These are phyloP conservation scores for Saccharomycopsis babjevae DNA, from an alignment of 805 yeast genomes.

Conservation along the genomic window DNA sequence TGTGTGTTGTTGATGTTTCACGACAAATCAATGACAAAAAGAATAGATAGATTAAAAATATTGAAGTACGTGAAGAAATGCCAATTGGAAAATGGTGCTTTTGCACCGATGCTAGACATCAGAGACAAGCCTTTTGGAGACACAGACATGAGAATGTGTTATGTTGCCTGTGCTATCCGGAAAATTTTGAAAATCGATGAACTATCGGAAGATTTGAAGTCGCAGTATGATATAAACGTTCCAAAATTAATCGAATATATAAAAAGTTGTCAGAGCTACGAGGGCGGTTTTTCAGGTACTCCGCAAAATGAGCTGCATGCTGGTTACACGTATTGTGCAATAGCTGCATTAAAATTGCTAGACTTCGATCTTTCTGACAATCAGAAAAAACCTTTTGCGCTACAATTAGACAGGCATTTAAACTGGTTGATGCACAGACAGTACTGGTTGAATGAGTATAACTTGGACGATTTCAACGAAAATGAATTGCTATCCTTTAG, in stretches of 20 bases:
- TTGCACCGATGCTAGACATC: slow-evolving; percentile 34
- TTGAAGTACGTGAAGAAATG: slow-evolving; percentile 47
- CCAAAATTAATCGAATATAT: slow-evolving; percentile 32
- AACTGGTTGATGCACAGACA: slow-evolving; percentile 63
- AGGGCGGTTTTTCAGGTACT: slow-evolving; percentile 89
- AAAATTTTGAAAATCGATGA: slow-evolving; percentile 36
- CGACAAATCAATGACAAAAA: slow-evolving; percentile 28
- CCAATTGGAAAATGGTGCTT: slow-evolving; percentile 53
- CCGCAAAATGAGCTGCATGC: slow-evolving; percentile 93
- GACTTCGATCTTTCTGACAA: slow-evolving; percentile 20
- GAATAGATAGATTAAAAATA: slow-evolving; percentile 34
- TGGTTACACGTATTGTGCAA: slow-evolving; percentile 89
- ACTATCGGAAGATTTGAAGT: slow-evolving; percentile 21
- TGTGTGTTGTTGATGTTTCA: slow-evolving; percentile 43
- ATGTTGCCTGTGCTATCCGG: slow-evolving; percentile 60
- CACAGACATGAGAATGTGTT: slow-evolving; percentile 61
- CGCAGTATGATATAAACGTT: slow-evolving; percentile 33
- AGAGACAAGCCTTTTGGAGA: slow-evolving; percentile 40
- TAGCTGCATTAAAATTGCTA: slow-evolving; percentile 48
- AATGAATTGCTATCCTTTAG: slow-evolving; percentile 18
- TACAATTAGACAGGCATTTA: slow-evolving; percentile 29
- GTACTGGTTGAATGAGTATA: slow-evolving; percentile 29
- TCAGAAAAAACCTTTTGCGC: slow-evolving; percentile 17
- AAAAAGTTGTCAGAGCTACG: slow-evolving; percentile 56
- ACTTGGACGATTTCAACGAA: slow-evolving; percentile 24